Conservation (phyloP, 257 asterid genomes). For the Scutellaria baicalensis region DNA sequence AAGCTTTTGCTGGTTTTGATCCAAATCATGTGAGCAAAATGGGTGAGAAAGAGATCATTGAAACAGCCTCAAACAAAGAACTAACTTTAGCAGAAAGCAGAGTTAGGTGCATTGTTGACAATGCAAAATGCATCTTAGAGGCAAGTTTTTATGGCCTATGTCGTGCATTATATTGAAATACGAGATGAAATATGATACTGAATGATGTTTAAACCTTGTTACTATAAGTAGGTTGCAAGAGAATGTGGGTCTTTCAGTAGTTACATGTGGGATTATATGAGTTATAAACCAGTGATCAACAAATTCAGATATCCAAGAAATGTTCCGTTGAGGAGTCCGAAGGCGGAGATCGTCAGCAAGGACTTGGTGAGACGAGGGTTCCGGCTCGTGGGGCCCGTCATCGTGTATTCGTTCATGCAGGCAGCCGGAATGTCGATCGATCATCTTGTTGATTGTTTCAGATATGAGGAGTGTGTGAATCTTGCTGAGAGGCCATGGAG, state of each 20-base stretch:
- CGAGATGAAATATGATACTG: too few species aligned
- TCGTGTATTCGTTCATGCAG: constrained; percentile 89
- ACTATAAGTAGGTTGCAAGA: constrained; percentile 38
- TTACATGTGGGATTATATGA: constrained; percentile 76
- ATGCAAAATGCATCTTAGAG: constrained; percentile 78
- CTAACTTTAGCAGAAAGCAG: constrained; percentile 64
- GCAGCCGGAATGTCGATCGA: constrained; percentile 85
- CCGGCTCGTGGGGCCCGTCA: constrained; percentile 86
- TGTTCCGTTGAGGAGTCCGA: constrained; percentile 78
- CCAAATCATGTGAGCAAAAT: constrained; percentile 58
- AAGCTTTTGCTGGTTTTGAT: constrained; percentile 69
- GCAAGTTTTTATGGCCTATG: constrained; percentile 23
- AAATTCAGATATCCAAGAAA: constrained; percentile 61
- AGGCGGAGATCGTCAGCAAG: constrained; percentile 84
- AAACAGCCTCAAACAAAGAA: constrained; percentile 47
- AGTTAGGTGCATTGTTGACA: constrained; percentile 80
- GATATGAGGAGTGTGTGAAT: constrained; percentile 64
- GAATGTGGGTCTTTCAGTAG: constrained; percentile 82
- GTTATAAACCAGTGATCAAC: constrained; percentile 71
- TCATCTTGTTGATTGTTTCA: constrained; percentile 81
- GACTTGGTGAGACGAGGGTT: constrained; percentile 76
- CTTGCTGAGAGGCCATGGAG: constrained; percentile 96
- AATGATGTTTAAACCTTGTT: neutral
- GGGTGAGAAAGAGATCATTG: constrained; percentile 64
- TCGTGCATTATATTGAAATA: too few species aligned